phyloP scores from a whole-genome alignment of 176 grass and related monocot genomes.

The Luzula sylvatica region DNA sequence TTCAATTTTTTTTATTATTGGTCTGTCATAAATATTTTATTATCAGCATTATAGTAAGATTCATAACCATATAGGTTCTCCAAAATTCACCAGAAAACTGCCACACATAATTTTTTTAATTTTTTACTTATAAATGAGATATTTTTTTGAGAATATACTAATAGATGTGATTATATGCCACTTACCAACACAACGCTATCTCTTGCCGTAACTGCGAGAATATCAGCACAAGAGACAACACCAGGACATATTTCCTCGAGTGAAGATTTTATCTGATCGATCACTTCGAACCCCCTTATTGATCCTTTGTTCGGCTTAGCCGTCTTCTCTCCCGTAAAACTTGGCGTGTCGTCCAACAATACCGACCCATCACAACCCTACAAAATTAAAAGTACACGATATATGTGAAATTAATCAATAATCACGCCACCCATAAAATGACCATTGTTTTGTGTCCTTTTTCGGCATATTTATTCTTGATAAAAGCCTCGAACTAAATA shows the following conservation, averaged over 20 bases:
- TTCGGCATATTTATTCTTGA: background rate
- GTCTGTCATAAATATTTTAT: too few species aligned
- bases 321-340: slow-evolving; percentile 53
- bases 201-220: slow-evolving; percentile 50
- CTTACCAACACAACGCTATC: slow-evolving; percentile 49
- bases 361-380: slow-evolving; percentile 83
- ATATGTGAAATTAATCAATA: background rate
- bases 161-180: background rate
- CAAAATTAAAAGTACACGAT: background rate
- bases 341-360: slow-evolving; percentile 54
- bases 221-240: slow-evolving; percentile 90
- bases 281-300: slow-evolving; percentile 57
- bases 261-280: slow-evolving; percentile 57
- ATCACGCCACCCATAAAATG: too few species aligned
- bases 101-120: background rate
- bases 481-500: background rate
- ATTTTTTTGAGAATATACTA: background rate
- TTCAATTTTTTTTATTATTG: background rate
- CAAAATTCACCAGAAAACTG: background rate
- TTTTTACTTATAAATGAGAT: background rate
- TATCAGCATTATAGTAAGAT: too few species aligned
- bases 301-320: slow-evolving; percentile 48
- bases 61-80: too few species aligned
- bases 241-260: slow-evolving; percentile 51
- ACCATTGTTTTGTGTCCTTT: too few species aligned